Percentiles rank a stretch among this genome's conserved stretches.
These are phyloP conservation scores for Pythium plurisporium DNA, from an alignment of 352 stramenopile species.

Conservation along the genomic window DNA sequence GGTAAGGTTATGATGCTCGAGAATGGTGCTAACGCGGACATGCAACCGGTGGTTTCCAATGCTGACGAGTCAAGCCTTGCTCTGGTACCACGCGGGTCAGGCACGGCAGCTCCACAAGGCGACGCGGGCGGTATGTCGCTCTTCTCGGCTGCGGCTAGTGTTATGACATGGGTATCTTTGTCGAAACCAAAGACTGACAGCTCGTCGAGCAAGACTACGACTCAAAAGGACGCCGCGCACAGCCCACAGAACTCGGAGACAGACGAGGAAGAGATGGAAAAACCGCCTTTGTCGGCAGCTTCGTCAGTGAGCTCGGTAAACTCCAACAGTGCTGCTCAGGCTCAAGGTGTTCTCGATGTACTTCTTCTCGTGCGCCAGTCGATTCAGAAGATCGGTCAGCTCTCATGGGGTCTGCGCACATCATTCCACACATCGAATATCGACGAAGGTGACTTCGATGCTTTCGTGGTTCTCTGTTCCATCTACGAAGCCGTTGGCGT, in stretches of 20 bases:
- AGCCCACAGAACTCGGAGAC: conserved; percentile 75
- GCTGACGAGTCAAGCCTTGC: conserved; percentile 10
- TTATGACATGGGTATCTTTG: conserved; percentile 66
- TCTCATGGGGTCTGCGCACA: conserved; percentile 79
- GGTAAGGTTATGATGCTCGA: conserved; percentile 21
- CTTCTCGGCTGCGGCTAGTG: conserved; percentile 35
- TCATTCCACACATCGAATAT: conserved; percentile 83
- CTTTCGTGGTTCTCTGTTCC: conserved; percentile 82
- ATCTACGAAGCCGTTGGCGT: conserved; percentile 73
- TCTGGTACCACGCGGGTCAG: conserved; percentile 13
- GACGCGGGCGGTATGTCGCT: conserved; percentile 32
- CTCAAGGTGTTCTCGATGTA: conserved; percentile 64
- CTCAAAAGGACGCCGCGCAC: conserved; percentile 4
- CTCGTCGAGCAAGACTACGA: conserved; percentile 1
- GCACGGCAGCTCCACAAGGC: not conserved
- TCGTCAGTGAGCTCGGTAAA: conserved; percentile 51
- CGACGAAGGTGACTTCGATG: conserved; percentile 79
- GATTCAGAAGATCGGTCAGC: conserved; percentile 77
- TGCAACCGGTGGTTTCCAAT: not conserved
- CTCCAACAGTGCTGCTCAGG: conserved; percentile 46
- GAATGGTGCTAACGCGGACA: conserved; percentile 9
- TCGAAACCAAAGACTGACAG: conserved; percentile 38
- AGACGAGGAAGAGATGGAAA: conserved; percentile 71
- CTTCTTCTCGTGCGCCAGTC: conserved; percentile 79
- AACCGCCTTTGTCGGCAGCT: conserved; percentile 42